phyloP scores from a whole-genome alignment of 805 yeast species.

The Pichia californica region DNA sequence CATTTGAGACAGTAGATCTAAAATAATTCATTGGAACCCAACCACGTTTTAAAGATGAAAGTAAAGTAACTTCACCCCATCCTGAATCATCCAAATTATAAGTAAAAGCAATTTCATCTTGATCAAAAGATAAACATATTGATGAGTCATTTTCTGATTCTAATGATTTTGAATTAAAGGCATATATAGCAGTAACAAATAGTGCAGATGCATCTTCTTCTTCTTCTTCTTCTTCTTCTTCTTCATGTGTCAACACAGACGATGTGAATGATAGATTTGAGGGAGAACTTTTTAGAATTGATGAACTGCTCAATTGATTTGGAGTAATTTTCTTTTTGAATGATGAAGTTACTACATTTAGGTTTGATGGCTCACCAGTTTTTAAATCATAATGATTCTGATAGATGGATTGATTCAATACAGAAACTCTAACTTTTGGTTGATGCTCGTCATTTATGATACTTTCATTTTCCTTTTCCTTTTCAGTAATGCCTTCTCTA shows the following conservation, averaged over 20 bases:
- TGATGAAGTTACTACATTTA: not conserved
- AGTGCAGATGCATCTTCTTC: conserved; percentile 30
- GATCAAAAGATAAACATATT: conserved; percentile 66
- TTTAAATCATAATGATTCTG: conserved; percentile 14
- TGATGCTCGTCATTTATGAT: not conserved
- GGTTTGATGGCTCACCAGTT: not conserved
- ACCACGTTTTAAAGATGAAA: conserved; percentile 59
- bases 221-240: conserved; percentile 12
- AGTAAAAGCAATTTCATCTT: conserved; percentile 67
- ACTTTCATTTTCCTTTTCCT: conserved; percentile 8
- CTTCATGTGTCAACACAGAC: not conserved
- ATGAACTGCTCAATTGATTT: not conserved
- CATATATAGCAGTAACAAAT: conserved; percentile 31
- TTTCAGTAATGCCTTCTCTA: not conserved
- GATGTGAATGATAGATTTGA: not conserved
- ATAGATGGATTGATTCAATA: conserved; percentile 24
- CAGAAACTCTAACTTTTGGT: conserved; percentile 19
- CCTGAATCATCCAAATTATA: conserved; percentile 77
- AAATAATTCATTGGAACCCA: conserved; percentile 87
- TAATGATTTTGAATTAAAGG: conserved; percentile 37
- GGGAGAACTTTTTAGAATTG: not conserved
- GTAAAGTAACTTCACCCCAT: conserved; percentile 79
- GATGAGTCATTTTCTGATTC: conserved; percentile 63
- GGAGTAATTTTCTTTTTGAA: not conserved
- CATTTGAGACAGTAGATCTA: conserved; percentile 31